Conservation (phyloP, 208 protist genomes). For the Spironucleus salmonicida region DNA sequence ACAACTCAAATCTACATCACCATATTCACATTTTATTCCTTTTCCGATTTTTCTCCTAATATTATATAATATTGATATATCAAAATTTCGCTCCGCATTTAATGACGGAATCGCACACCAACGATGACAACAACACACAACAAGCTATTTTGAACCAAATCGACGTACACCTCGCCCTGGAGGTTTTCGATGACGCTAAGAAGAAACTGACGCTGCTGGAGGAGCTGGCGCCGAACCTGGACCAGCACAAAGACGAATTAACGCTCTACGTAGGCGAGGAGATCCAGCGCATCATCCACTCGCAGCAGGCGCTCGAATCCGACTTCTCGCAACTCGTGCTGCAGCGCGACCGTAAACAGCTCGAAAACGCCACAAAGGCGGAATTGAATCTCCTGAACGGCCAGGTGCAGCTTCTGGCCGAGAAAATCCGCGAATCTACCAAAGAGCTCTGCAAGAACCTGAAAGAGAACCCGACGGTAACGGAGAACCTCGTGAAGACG, state of each 20-base stretch:
- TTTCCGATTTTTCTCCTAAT: too few relatives aligned
- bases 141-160: not conserved
- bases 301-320: conserved; percentile 39
- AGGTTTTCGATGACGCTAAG: conserved; percentile 40
- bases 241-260: conserved; percentile 44
- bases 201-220: conserved; percentile 44
- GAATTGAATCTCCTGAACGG: conserved; percentile 37
- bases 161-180: not conserved
- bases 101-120: too few relatives aligned
- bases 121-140: too few relatives aligned
- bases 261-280: conserved; percentile 45
- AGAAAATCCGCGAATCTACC: conserved; percentile 39
- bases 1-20: too few relatives aligned
- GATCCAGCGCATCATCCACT: conserved; percentile 41
- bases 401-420: conserved; percentile 33
- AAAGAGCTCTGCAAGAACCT: conserved; percentile 44
- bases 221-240: conserved; percentile 43
- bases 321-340: conserved; percentile 38
- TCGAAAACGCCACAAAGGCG: conserved; percentile 29
- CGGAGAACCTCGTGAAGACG: conserved; percentile 45
- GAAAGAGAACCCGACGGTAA: conserved; percentile 44
- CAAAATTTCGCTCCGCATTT: too few relatives aligned
- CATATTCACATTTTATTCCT: too few relatives aligned
- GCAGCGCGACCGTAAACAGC: conserved; percentile 30
- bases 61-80: too few relatives aligned